A percentile compares a stretch with the other conserved stretches of the same genome.
These are phyloP conservation scores for Penicillium griseofulvum DNA, from an alignment of 2,329 filamentous ascomycete genomes.

Conservation along the genomic window DNA sequence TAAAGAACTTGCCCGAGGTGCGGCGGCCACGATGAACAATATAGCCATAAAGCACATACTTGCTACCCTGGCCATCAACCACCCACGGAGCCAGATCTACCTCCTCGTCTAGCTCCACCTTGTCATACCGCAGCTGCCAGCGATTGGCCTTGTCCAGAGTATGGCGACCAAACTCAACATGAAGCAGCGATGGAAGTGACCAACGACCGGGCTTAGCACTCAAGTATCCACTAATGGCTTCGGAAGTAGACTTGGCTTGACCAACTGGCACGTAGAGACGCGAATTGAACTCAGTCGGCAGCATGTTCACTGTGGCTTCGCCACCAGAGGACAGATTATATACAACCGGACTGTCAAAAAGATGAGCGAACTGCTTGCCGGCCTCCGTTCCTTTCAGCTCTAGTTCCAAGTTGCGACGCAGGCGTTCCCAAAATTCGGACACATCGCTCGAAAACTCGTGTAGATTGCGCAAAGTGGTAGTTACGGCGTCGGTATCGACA, in stretches of 20 bases:
- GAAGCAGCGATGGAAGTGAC: slow-evolving; percentile 50
- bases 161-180: slow-evolving; percentile 58
- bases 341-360: slow-evolving; percentile 48
- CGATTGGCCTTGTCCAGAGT: slow-evolving; percentile 53
- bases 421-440: slow-evolving; percentile 55
- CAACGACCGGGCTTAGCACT: slow-evolving; percentile 37
- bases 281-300: slow-evolving; percentile 40
- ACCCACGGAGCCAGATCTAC: slow-evolving; percentile 46
- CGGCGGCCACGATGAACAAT: slow-evolving; percentile 59
- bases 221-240: slow-evolving; percentile 36
- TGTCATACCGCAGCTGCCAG: slow-evolving; percentile 58
- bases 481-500: slow-evolving; percentile 44
- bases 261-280: slow-evolving; percentile 41
- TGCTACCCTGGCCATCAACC: slow-evolving; percentile 34
- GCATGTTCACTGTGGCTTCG: slow-evolving; percentile 32
- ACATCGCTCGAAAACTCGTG: slow-evolving; percentile 52
- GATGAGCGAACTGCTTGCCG: slow-evolving; percentile 39
- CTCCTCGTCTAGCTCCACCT: slow-evolving; percentile 56
- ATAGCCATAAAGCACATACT: slow-evolving; percentile 60
- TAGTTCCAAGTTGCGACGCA: slow-evolving; percentile 52
- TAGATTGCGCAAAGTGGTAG: slow-evolving; percentile 40
- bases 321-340: slow-evolving; percentile 12
- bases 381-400: slow-evolving; percentile 50
- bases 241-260: slow-evolving; percentile 36
- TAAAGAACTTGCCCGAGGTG: slow-evolving; percentile 58